phyloP scores from a whole-genome alignment of 1,139 yeast genomes.

The Scheffersomyces lignicola region DNA sequence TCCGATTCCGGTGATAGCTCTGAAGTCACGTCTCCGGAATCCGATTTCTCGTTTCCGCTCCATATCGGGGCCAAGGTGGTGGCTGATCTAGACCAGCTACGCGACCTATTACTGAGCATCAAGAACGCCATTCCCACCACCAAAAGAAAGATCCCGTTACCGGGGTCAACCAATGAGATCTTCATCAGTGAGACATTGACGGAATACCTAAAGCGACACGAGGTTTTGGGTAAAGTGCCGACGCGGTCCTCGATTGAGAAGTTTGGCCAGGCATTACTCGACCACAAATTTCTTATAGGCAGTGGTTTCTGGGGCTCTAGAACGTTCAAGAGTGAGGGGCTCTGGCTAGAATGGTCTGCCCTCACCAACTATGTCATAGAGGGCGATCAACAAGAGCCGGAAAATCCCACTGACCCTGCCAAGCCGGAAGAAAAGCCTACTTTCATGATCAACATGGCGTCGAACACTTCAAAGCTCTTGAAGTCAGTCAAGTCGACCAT shows the following conservation, averaged over 20 bases:
- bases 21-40: conserved; percentile 3
- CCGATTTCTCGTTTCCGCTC: conserved; percentile 29
- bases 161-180: conserved; percentile 42
- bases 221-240: conserved; percentile 39
- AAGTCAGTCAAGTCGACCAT: conserved; percentile 30
- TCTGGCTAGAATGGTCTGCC: conserved; percentile 53
- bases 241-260: conserved; percentile 40
- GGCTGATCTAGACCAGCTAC: conserved; percentile 20
- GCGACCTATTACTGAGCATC: conserved; percentile 23
- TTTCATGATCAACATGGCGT: conserved; percentile 25
- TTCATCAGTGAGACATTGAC: conserved; percentile 44
- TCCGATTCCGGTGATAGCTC: conserved; percentile 7
- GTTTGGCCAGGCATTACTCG: conserved; percentile 44
- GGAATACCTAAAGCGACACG: conserved; percentile 24
- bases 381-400: conserved; percentile 7
- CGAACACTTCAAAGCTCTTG: conserved; percentile 32
- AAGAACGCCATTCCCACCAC: conserved; percentile 26
- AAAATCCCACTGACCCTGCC: not conserved
- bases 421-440: conserved; percentile 6
- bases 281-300: conserved; percentile 33
- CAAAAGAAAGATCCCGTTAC: conserved; percentile 38
- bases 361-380: conserved; percentile 25
- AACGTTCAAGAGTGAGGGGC: conserved; percentile 43
- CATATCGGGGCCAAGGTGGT: conserved; percentile 28
- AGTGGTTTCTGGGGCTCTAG: conserved; percentile 33